phyloP scores from a whole-genome alignment of 331 rosid genomes.

The Dryas integrifolia region DNA sequence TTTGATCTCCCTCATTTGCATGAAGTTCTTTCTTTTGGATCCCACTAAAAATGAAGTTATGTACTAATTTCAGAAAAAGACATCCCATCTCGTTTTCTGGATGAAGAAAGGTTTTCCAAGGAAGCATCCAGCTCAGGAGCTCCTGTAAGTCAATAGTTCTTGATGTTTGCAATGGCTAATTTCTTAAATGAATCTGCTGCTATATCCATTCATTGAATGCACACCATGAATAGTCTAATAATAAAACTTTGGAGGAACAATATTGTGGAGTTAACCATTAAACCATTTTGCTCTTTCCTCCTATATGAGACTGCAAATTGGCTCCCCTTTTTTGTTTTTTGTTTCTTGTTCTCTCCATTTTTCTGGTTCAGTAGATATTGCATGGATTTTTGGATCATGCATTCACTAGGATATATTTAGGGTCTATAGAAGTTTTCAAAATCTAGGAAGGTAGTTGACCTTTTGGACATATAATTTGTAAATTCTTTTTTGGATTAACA shows the following conservation, averaged over 20 bases:
- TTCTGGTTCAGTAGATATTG: not conserved
- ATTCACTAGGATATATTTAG: not conserved
- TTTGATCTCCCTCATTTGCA: slow-evolving; percentile 5
- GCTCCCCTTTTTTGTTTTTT: not conserved
- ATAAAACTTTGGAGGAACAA: not conserved
- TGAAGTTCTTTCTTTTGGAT: slow-evolving; percentile 15
- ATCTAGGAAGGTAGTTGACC: not conserved
- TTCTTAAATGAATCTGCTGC: not conserved
- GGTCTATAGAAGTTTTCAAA: not conserved
- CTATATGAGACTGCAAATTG: not conserved
- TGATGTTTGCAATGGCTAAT: slow-evolving; percentile 6
- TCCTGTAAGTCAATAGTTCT: slow-evolving; percentile 36
- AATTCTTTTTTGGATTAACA: not conserved
- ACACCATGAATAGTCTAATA: not conserved
- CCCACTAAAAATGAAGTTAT: slow-evolving; percentile 4
- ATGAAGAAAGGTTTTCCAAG: slow-evolving; percentile 57
- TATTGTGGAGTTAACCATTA: not conserved
- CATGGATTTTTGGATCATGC: not conserved
- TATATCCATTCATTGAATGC: not conserved
- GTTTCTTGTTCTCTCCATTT: not conserved
- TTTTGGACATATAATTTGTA: not conserved
- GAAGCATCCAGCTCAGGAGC: slow-evolving; percentile 68
- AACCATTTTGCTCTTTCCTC: not conserved
- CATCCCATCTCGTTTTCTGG: slow-evolving; percentile 64
- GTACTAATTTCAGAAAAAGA: slow-evolving; percentile 65